phyloP scores from a whole-genome alignment of 371 early-diverging fungal species.

The Choanephora cucurbitarum region DNA sequence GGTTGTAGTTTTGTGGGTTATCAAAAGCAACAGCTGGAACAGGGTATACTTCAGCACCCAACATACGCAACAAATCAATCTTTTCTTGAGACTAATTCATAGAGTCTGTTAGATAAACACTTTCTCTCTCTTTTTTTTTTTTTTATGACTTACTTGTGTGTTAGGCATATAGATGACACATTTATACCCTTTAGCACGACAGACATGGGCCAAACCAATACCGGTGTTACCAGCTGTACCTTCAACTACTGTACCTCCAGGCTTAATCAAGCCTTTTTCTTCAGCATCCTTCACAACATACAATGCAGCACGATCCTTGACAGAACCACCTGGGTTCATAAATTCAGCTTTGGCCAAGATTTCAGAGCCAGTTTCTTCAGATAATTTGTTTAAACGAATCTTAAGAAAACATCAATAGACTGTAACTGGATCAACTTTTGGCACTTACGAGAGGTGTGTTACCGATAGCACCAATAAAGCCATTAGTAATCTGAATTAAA shows the following conservation, averaged over 20 bases:
- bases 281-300: slow-evolving; percentile 94
- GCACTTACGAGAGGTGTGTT: slow-evolving; percentile 94
- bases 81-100: slow-evolving; percentile 79
- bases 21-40: slow-evolving; percentile 92
- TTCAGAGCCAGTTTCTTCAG: slow-evolving; percentile 84
- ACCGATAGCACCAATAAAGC: slow-evolving; percentile 90
- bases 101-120: too few relatives aligned
- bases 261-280: slow-evolving; percentile 76
- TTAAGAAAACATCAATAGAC: slow-evolving; percentile 25
- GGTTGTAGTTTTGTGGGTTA: slow-evolving; percentile 93
- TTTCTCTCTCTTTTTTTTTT: neutral
- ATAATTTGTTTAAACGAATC: slow-evolving; percentile 75
- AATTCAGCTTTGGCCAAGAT: slow-evolving; percentile 95
- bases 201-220: slow-evolving; percentile 95
- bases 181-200: slow-evolving; percentile 93
- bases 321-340: slow-evolving; percentile 98
- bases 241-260: slow-evolving; percentile 95
- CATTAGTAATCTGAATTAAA: slow-evolving; percentile 58
- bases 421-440: too few relatives aligned
- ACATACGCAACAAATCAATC: slow-evolving; percentile 88
- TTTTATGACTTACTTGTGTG: slow-evolving; percentile 68
- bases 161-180: slow-evolving; percentile 98
- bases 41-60: slow-evolving; percentile 88
- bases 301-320: slow-evolving; percentile 95
- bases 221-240: slow-evolving; percentile 98